phyloP scores from a whole-genome alignment of 2,329 filamentous ascomycete genomes.

The Exophiala bonariae region DNA sequence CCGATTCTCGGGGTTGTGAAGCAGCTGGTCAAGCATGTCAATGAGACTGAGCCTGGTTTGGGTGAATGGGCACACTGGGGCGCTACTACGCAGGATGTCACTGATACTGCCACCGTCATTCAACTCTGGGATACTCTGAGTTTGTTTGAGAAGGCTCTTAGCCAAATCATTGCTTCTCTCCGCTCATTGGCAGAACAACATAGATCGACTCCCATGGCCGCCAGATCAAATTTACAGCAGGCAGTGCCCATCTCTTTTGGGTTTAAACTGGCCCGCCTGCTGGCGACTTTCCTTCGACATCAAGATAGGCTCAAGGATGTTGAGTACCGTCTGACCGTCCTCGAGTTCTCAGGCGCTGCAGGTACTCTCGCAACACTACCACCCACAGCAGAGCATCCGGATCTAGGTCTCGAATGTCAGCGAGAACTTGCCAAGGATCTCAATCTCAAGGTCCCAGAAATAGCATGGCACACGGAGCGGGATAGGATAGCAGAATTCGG shows the following conservation, averaged over 20 bases:
- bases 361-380: conserved; percentile 26
- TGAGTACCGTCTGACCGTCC: conserved; percentile 17
- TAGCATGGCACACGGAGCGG: conserved; percentile 28
- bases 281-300: conserved; percentile 26
- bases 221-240: conserved; percentile 27
- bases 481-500: conserved; percentile 27
- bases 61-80: conserved; percentile 28
- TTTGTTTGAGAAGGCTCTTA: conserved; percentile 20
- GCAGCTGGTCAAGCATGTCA: conserved; percentile 25
- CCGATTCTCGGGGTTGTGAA: conserved; percentile 27
- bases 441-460: conserved; percentile 23
- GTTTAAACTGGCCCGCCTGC: conserved; percentile 25
- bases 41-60: conserved; percentile 19
- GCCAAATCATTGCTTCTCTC: conserved; percentile 19
- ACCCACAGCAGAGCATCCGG: conserved; percentile 13
- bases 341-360: conserved; percentile 28
- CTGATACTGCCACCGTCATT: conserved; percentile 27
- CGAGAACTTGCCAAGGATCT: conserved; percentile 25
- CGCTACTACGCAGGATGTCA: conserved; percentile 29
- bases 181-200: conserved; percentile 16
- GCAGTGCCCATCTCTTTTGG: conserved; percentile 28
- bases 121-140: conserved; percentile 27
- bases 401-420: conserved; percentile 23
- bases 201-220: conserved; percentile 26
- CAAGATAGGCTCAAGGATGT: conserved; percentile 23